A percentile compares a stretch with the other conserved stretches of the same genome.
phyloP scores from a whole-genome alignment of 805 yeast species.

The Saccharomycopsis fodiens region DNA sequence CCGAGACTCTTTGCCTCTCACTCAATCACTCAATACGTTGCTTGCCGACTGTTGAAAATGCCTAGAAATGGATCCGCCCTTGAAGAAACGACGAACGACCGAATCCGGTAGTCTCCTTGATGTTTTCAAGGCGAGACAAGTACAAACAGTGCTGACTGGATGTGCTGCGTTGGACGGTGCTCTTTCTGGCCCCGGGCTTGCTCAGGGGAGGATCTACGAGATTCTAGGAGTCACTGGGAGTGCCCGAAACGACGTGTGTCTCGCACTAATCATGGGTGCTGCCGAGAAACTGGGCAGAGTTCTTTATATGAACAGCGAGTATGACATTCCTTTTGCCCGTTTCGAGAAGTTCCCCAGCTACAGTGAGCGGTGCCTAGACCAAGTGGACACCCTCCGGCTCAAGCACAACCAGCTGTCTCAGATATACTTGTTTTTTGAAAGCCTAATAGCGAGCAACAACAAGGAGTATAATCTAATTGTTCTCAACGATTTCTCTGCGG shows the following conservation, averaged over 20 bases:
- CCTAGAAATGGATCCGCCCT: neutral
- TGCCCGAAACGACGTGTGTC: neutral
- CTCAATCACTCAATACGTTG: neutral
- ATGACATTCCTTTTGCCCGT: constrained; percentile 2
- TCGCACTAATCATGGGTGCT: neutral
- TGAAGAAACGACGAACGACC: neutral
- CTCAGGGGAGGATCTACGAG: constrained; percentile 17
- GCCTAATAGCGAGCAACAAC: neutral
- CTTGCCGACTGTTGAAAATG: neutral
- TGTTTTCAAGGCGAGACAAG: neutral
- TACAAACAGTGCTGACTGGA: neutral
- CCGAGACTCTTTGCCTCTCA: too few species aligned
- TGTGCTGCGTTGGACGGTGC: neutral
- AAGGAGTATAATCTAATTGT: constrained; percentile 11
- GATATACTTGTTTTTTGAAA: neutral
- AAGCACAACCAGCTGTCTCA: neutral
- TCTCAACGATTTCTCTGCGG: constrained; percentile 15
- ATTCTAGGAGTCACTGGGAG: constrained; percentile 7
- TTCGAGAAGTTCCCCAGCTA: neutral
- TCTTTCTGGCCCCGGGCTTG: constrained; percentile 6
- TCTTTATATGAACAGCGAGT: constrained; percentile 17
- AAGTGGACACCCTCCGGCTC: constrained; percentile 1
- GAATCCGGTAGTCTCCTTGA: neutral
- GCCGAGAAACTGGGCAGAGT: neutral
- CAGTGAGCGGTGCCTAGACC: constrained; percentile 1